Conservation (phyloP, 148 eudicot species). For the Camellia japonica region DNA sequence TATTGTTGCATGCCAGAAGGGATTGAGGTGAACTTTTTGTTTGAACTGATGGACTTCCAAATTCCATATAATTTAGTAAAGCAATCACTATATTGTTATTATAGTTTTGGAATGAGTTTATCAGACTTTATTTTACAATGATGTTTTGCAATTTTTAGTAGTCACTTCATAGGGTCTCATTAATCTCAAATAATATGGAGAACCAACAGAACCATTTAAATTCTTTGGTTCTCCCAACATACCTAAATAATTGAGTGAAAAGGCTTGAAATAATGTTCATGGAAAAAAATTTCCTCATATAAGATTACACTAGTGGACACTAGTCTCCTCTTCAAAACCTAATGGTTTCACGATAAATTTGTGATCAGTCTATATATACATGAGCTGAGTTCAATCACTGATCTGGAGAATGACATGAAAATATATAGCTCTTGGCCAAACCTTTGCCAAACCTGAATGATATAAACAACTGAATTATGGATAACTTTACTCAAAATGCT, state of each 20-base stretch:
- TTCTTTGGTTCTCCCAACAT: not conserved
- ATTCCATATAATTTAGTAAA: not conserved
- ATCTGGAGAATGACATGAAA: not conserved
- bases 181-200: not conserved
- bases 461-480: not conserved
- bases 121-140: not conserved
- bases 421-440: not conserved
- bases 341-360: not conserved
- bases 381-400: not conserved
- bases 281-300: not conserved
- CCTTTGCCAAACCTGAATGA: not conserved
- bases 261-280: not conserved
- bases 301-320: not conserved
- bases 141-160: not conserved
- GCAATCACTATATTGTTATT: not conserved
- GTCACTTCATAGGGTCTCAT: not conserved
- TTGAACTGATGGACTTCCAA: slow-evolving; percentile 4
- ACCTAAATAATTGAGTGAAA: not conserved
- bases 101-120: not conserved
- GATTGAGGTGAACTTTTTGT: slow-evolving; percentile 62
- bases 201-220: not conserved
- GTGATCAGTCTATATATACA: not conserved
- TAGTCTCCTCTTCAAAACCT: not conserved
- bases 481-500: not conserved
- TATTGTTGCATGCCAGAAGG: slow-evolving; percentile 96